These are phyloP conservation scores for Jaltomata sinuosa DNA, from an alignment of 257 asterid genomes.

Conservation along the genomic window DNA sequence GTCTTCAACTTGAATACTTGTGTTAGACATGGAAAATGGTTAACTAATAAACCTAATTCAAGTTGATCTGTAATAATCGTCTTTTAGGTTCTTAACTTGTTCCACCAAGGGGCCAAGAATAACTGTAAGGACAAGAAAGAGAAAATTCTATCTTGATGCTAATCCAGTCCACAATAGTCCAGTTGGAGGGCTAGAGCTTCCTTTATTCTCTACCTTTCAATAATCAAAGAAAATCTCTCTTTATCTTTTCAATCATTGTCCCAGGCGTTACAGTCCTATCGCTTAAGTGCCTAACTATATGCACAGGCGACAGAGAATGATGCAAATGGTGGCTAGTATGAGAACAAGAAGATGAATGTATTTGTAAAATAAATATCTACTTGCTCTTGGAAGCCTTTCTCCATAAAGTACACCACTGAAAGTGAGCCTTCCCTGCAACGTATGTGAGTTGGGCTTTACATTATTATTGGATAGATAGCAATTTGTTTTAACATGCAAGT, in stretches of 20 bases:
- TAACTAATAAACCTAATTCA: neutral
- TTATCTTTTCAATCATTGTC: neutral
- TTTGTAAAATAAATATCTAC: neutral
- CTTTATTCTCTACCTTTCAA: neutral
- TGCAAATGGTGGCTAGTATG: neutral
- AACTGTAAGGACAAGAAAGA: neutral
- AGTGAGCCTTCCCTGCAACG: neutral
- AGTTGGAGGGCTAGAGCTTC: neutral
- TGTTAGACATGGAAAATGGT: neutral
- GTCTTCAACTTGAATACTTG: neutral
- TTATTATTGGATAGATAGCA: neutral
- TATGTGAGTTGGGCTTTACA: neutral
- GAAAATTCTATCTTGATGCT: neutral
- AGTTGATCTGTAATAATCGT: neutral
- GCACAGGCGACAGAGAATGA: neutral
- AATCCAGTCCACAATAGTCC: neutral
- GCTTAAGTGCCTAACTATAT: neutral
- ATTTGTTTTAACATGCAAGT: neutral
- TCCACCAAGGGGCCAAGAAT: neutral
- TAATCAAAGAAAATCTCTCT: neutral
- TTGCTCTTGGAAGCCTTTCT: neutral
- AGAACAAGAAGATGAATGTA: neutral
- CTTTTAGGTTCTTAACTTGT: neutral
- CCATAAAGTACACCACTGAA: neutral
- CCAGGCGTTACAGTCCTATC: neutral